Percentiles rank a stretch among this genome's conserved stretches.
Evolutionary conservation across 2,329 filamentous ascomycete species (phyloP).

Genomic region (Cadophora malorum): DNA sequence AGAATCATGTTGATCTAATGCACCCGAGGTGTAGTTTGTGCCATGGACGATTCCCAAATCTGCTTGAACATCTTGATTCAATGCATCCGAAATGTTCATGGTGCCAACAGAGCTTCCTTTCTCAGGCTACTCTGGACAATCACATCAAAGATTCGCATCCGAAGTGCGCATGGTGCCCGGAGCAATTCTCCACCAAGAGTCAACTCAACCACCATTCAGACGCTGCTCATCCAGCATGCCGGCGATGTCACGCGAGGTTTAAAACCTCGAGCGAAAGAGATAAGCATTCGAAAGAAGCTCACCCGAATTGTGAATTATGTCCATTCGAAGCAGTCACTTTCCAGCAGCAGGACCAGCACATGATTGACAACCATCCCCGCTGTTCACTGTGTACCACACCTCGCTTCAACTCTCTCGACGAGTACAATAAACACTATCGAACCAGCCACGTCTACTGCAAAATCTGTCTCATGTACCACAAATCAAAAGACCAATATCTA

Average conservation of each 20-base stretch:
- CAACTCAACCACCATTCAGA: conserved; percentile 6
- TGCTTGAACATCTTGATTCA: neutral
- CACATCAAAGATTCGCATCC: neutral
- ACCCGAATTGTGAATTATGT: conserved; percentile 17
- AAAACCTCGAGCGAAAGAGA: neutral
- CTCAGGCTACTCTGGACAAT: neutral
- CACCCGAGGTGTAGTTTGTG: conserved; percentile 17
- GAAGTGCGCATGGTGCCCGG: conserved; percentile 5
- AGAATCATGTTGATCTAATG: neutral
- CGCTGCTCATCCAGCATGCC: conserved; percentile 14
- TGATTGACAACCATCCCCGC: conserved; percentile 9
- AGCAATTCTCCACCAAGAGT: neutral
- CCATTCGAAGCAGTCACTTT: conserved; percentile 16
- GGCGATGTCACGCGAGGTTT: conserved; percentile 6
- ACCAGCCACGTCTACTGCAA: conserved; percentile 14
- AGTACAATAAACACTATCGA: conserved; percentile 21
- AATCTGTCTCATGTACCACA: conserved; percentile 18
- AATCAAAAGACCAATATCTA: conserved; percentile 13
- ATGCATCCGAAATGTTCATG: conserved; percentile 11
- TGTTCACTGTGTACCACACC: conserved; percentile 9
- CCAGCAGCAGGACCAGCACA: conserved; percentile 17
- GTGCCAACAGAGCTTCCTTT: conserved; percentile 8
- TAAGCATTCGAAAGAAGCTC: conserved; percentile 3
- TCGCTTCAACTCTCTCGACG: conserved; percentile 16
- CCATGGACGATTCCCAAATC: conserved; percentile 3